A percentile compares a stretch with the other conserved stretches of the same genome.
These are phyloP conservation scores for Parmelia sp. DNA, from an alignment of 495 filamentous ascomycete species.

Conservation along the genomic window DNA sequence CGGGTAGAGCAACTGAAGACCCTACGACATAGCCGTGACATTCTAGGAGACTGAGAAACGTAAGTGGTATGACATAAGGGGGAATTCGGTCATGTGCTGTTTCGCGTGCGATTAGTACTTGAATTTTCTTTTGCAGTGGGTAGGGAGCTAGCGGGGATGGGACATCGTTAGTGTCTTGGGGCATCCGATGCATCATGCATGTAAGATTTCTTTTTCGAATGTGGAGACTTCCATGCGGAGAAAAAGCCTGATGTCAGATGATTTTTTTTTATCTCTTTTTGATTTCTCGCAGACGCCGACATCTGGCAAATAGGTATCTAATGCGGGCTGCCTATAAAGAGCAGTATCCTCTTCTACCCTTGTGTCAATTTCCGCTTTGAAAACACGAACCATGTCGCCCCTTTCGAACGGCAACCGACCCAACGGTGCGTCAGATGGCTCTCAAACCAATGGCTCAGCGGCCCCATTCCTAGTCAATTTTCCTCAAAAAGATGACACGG, in stretches of 20 bases:
- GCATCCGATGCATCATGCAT: no score
- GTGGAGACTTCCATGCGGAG: no score
- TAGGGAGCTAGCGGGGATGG: neutral
- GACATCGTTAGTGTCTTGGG: no score
- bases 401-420: neutral
- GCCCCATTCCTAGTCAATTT: neutral
- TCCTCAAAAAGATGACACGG: neutral
- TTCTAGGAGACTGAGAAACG: neutral
- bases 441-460: neutral
- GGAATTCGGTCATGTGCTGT: neutral
- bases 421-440: neutral
- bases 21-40: neutral
- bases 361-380: neutral
- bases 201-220: no score
- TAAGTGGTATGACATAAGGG: neutral
- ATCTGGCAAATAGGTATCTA: neutral
- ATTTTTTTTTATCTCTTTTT: no score
- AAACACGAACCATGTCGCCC: neutral
- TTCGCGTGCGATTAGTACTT: neutral
- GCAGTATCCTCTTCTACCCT: neutral
- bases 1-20: neutral
- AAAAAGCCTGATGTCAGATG: no score
- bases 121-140: neutral
- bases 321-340: neutral
- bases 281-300: no score